These are phyloP conservation scores for Colletotrichum liaoningense DNA, from an alignment of 2,329 filamentous ascomycete genomes.

Conservation along the genomic window DNA sequence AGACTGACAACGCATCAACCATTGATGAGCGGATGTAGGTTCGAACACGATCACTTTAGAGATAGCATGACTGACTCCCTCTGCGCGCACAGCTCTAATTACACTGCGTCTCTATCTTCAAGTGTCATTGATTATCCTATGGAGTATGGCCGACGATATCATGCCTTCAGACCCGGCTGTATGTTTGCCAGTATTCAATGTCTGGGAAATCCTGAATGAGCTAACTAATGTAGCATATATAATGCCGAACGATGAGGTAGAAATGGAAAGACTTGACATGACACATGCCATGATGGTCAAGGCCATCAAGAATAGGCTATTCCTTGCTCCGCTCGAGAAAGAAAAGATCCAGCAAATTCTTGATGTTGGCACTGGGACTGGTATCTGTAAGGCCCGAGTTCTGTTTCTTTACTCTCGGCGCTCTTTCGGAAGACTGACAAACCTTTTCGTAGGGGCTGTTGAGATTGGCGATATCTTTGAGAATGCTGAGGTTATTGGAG, in stretches of 20 bases:
- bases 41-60: background rate
- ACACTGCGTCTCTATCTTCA: background rate
- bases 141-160: background rate
- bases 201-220: background rate
- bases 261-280: background rate
- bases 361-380: constrained; percentile 56
- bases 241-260: background rate
- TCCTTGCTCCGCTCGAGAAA: background rate
- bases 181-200: background rate
- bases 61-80: background rate
- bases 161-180: background rate
- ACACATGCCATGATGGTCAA: background rate
- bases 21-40: background rate
- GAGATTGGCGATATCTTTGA: constrained; percentile 73
- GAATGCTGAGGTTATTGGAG: constrained; percentile 67
- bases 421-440: background rate
- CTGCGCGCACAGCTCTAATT: background rate
- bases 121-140: background rate
- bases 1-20: background rate
- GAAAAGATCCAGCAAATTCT: constrained; percentile 31
- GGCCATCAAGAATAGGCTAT: background rate
- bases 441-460: constrained; percentile 58
- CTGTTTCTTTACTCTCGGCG: background rate
- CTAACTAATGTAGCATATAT: background rate
- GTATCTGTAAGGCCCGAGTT: constrained; percentile 54